phyloP scores from a whole-genome alignment of 2,329 filamentous ascomycete genomes.

The Colletotrichum coccodes region DNA sequence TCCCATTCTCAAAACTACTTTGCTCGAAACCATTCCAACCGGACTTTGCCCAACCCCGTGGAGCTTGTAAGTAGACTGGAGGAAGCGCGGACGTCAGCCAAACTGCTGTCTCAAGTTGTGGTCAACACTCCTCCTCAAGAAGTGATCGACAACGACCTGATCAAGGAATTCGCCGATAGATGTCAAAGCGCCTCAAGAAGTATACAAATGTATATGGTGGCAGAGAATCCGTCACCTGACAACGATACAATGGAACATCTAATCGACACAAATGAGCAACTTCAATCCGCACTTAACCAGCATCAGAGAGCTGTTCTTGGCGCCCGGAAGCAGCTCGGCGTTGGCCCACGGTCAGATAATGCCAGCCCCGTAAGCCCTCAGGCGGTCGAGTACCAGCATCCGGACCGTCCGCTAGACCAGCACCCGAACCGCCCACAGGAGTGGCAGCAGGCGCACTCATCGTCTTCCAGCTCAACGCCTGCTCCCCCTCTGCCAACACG shows the following conservation, averaged over 20 bases:
- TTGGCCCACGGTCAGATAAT: conserved; percentile 42
- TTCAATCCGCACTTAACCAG: conserved; percentile 83
- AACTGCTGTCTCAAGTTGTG: conserved; percentile 90
- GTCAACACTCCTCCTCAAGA: conserved; percentile 84
- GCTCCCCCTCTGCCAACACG: conserved; percentile 16
- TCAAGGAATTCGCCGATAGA: conserved; percentile 90
- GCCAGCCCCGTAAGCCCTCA: conserved; percentile 39
- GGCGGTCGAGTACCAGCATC: conserved; percentile 34
- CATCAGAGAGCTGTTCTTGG: conserved; percentile 84
- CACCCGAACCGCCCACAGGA: conserved; percentile 30
- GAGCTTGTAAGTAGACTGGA: conserved; percentile 88
- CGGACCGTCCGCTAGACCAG: conserved; percentile 31
- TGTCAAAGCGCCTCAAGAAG: conserved; percentile 84
- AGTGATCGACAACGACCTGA: conserved; percentile 83
- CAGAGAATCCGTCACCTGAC: conserved; percentile 82
- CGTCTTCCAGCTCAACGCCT: conserved; percentile 29
- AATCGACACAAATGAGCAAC: conserved; percentile 93
- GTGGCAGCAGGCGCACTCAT: conserved; percentile 36
- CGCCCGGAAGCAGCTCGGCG: conserved; percentile 65
- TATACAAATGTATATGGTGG: conserved; percentile 87
- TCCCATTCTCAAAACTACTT: conserved; percentile 67
- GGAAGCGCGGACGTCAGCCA: conserved; percentile 90
- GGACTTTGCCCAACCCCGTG: conserved; percentile 70
- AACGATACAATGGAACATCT: conserved; percentile 93
- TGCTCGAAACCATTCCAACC: conserved; percentile 59